Evolutionary conservation across 768 basidiomycete species (phyloP).

Genomic region (Tylopilus cervinicoccineus): DNA sequence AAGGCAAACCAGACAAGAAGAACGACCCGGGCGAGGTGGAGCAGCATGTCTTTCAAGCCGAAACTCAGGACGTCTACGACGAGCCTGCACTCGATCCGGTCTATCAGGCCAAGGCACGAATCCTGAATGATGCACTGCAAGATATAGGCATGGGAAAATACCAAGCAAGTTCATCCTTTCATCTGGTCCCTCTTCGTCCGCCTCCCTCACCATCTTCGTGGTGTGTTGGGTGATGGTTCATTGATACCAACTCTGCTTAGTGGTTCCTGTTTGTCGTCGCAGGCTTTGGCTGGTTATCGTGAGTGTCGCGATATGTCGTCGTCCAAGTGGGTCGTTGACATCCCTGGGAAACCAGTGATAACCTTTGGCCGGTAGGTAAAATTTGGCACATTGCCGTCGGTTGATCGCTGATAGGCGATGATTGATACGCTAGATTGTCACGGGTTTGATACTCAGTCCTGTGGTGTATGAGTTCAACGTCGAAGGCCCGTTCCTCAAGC

Average conservation of each 20-base stretch:
- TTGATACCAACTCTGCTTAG: constrained; percentile 29
- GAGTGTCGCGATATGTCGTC: constrained; percentile 24
- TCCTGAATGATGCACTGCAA: constrained; percentile 59
- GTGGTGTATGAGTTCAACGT: constrained; percentile 64
- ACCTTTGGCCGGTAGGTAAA: constrained; percentile 63
- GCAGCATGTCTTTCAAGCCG: not conserved
- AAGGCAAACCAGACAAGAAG: constrained; percentile 3
- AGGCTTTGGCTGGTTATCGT: constrained; percentile 78
- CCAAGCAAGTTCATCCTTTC: constrained; percentile 38
- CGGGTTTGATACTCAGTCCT: constrained; percentile 60
- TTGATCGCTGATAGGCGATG: not conserved
- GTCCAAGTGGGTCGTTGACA: not conserved
- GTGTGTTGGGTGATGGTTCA: not conserved
- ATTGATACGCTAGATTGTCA: constrained; percentile 45
- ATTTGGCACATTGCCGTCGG: not conserved
- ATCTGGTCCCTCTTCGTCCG: not conserved
- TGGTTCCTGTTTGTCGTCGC: constrained; percentile 62
- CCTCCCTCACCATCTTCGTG: not conserved
- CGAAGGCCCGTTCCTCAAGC: constrained; percentile 56
- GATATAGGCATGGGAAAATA: constrained; percentile 72
- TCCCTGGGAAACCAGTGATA: constrained; percentile 43
- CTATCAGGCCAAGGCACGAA: constrained; percentile 53
- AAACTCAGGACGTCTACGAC: constrained; percentile 25
- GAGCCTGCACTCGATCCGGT: constrained; percentile 45
- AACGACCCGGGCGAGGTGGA: not conserved